A percentile compares a stretch with the other conserved stretches of the same genome.
Conservation (phyloP, 2,329 filamentous ascomycete genomes). For the Fonsecaea multimorphosa region DNA sequence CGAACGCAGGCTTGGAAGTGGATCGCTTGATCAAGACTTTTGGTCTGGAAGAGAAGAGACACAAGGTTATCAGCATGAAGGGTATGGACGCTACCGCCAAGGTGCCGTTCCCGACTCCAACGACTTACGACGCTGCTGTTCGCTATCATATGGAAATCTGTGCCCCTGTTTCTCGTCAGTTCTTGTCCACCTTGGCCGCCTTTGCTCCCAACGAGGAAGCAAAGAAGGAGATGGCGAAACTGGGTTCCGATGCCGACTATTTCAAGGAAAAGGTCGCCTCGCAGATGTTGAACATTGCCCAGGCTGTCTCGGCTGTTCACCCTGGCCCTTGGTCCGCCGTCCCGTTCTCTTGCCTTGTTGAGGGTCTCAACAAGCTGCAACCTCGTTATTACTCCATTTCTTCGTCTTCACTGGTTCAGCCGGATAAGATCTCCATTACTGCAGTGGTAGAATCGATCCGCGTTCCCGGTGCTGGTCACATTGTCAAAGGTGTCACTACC, state of each 20-base stretch:
- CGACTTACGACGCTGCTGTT: constrained; percentile 89
- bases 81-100: constrained; percentile 93
- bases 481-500: constrained; percentile 93
- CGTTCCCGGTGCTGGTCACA: constrained; percentile 74
- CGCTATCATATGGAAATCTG: constrained; percentile 98
- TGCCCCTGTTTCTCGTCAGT: constrained; percentile 94
- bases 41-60: constrained; percentile 75
- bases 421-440: constrained; percentile 92
- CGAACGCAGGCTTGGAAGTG: constrained; percentile 89
- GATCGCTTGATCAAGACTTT: constrained; percentile 84
- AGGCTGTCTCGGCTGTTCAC: constrained; percentile 75
- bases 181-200: constrained; percentile 81
- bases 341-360: constrained; percentile 93
- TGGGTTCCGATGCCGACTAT: constrained; percentile 92
- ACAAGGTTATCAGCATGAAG: constrained; percentile 86
- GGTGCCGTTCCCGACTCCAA: constrained; percentile 95
- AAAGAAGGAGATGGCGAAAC: constrained; percentile 85
- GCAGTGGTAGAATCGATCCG: constrained; percentile 87
- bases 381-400: constrained; percentile 99
- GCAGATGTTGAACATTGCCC: constrained; percentile 86
- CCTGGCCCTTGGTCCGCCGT: constrained; percentile 80
- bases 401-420: constrained; percentile 91
- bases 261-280: constrained; percentile 85
- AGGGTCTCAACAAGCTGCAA: constrained; percentile 92
- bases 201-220: constrained; percentile 85